phyloP scores from a whole-genome alignment of 2,329 filamentous ascomycete genomes.

The Dichotomopilus funicola region DNA sequence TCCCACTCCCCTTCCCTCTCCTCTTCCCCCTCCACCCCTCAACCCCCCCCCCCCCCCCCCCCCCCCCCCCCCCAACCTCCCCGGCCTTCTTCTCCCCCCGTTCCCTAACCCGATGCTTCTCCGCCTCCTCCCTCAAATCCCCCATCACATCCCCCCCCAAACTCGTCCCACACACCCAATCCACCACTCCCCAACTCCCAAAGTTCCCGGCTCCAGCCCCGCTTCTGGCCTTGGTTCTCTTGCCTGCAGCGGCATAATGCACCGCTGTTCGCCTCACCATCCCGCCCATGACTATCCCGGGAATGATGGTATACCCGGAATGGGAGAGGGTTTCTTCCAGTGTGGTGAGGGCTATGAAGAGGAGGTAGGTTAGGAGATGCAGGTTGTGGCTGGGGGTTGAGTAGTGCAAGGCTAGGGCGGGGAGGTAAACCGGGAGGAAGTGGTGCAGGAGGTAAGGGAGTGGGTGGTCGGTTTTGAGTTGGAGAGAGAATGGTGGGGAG shows the following conservation, averaged over 20 bases:
- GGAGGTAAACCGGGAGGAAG: conserved; percentile 59
- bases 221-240: no score
- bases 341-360: conserved; percentile 57
- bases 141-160: conserved; percentile 39
- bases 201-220: conserved; percentile 45
- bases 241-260: conserved; percentile 32
- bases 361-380: conserved; percentile 65
- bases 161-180: conserved; percentile 54
- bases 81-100: conserved; percentile 29
- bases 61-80: conserved; percentile 31
- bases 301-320: conserved; percentile 59
- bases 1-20: conserved; percentile 11
- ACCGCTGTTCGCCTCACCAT: conserved; percentile 29
- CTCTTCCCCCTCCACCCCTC: conserved; percentile 26
- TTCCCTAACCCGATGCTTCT: conserved; percentile 47
- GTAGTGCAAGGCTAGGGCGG: conserved; percentile 47
- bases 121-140: conserved; percentile 48
- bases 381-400: conserved; percentile 33
- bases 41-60: conserved; percentile 25
- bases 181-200: conserved; percentile 55
- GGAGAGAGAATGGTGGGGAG: conserved; percentile 54
- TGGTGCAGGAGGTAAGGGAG: conserved; percentile 55
- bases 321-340: conserved; percentile 60
- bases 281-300: conserved; percentile 48
- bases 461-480: conserved; percentile 63